Conservation (phyloP, 805 yeast species). For the Wickerhamiella bombiphila region DNA sequence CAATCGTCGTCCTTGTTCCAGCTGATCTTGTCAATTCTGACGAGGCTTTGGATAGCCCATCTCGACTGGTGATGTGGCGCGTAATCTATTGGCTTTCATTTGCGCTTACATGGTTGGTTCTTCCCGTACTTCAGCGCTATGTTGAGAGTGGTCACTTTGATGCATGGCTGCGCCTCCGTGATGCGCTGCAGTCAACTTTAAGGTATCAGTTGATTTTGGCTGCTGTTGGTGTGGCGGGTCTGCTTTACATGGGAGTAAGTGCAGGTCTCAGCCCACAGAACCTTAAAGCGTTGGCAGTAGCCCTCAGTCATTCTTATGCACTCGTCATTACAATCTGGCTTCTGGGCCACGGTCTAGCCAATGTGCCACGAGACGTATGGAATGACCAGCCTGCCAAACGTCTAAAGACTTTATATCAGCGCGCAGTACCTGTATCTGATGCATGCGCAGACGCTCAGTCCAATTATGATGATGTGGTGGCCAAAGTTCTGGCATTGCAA, state of each 20-base stretch:
- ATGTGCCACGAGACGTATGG: slow-evolving; percentile 42
- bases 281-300: slow-evolving; percentile 54
- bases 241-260: slow-evolving; percentile 43
- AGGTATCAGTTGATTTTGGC: slow-evolving; percentile 48
- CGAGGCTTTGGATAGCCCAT: slow-evolving; percentile 30
- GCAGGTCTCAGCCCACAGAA: slow-evolving; percentile 41
- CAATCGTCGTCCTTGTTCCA: slow-evolving; percentile 60
- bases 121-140: slow-evolving; percentile 63
- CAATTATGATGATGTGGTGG: slow-evolving; percentile 46
- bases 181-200: slow-evolving; percentile 42
- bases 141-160: slow-evolving; percentile 55
- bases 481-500: slow-evolving; percentile 40
- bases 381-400: slow-evolving; percentile 25
- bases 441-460: slow-evolving; percentile 47
- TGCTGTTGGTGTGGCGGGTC: slow-evolving; percentile 36
- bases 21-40: slow-evolving; percentile 51
- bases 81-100: slow-evolving; percentile 70
- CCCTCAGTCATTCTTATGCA: slow-evolving; percentile 63
- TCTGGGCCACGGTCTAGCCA: slow-evolving; percentile 68
- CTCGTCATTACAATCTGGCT: slow-evolving; percentile 64
- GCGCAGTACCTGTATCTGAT: slow-evolving; percentile 45
- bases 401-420: slow-evolving; percentile 31
- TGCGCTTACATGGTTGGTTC: slow-evolving; percentile 57
- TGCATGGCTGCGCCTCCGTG: slow-evolving; percentile 32
- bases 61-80: slow-evolving; percentile 52